These are phyloP conservation scores for Pseudogymnoascus sp. DNA, from an alignment of 2,329 filamentous ascomycete species.

Conservation along the genomic window DNA sequence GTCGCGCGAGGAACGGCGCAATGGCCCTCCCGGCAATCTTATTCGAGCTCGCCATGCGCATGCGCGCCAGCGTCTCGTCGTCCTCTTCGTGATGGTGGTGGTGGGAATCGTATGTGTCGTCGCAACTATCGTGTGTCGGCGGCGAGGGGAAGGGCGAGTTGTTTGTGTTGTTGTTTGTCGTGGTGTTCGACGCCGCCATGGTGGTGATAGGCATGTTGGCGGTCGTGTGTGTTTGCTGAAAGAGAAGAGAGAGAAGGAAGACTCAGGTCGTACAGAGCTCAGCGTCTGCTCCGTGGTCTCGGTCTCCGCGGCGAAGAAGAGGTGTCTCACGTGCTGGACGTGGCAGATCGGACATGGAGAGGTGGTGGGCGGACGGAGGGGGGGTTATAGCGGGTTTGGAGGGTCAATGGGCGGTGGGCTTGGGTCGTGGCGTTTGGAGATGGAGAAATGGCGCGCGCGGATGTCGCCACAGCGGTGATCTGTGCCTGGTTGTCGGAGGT, in stretches of 20 bases:
- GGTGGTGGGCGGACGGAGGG: not conserved
- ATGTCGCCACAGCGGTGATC: not conserved
- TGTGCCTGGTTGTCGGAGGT: not conserved
- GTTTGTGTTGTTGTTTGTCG: not conserved
- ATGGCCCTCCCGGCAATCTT: constrained; percentile 26
- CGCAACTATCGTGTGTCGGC: constrained; percentile 23
- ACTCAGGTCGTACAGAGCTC: not conserved
- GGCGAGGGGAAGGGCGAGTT: constrained; percentile 6
- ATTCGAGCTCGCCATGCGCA: constrained; percentile 21
- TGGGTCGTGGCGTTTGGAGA: not conserved
- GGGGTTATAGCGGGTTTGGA: not conserved
- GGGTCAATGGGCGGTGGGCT: not conserved
- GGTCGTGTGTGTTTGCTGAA: not conserved
- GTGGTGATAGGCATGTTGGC: not conserved
- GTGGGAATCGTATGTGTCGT: constrained; percentile 11
- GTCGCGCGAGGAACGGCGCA: constrained; percentile 73
- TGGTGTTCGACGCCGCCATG: not conserved
- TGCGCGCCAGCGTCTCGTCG: not conserved
- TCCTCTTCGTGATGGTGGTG: not conserved
- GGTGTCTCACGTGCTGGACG: not conserved
- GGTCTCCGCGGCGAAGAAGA: not conserved
- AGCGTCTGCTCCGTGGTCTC: not conserved
- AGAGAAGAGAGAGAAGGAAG: not conserved
- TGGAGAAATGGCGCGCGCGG: not conserved
- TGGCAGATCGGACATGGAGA: not conserved